Percentiles rank a stretch among this genome's conserved stretches.
These are phyloP conservation scores for Babjeviella inositovora DNA, from an alignment of 805 yeast species.

Conservation along the genomic window DNA sequence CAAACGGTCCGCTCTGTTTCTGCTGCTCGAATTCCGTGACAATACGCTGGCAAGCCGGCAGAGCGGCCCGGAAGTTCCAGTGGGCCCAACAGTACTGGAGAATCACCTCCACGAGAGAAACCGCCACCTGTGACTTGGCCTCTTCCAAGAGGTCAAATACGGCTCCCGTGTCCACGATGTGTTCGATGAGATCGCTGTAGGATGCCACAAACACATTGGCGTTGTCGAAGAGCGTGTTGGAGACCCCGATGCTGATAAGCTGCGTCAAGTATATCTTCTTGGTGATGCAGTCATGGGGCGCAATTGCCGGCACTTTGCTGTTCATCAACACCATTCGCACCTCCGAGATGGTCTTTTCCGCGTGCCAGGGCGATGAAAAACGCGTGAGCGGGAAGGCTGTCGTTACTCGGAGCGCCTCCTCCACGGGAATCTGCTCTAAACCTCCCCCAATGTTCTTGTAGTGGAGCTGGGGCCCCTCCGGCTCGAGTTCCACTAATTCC, in stretches of 20 bases:
- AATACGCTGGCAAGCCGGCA: slow-evolving; percentile 7
- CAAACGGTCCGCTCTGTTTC: slow-evolving; percentile 12
- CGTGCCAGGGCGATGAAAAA: slow-evolving; percentile 9
- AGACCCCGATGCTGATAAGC: slow-evolving; percentile 15
- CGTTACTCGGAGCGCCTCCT: no score
- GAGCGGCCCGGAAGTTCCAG: slow-evolving; percentile 25
- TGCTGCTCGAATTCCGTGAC: slow-evolving; percentile 11
- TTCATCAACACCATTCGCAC: slow-evolving; percentile 4
- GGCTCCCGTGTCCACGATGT: slow-evolving; percentile 18
- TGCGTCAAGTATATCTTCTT: slow-evolving; percentile 11
- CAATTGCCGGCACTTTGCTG: slow-evolving; percentile 1
- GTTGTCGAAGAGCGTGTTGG: slow-evolving; percentile 11
- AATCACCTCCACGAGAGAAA: slow-evolving; percentile 19
- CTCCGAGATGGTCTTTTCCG: slow-evolving; percentile 9
- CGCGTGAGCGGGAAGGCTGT: no score
- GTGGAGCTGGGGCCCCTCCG: no score
- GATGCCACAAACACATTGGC: slow-evolving; percentile 17
- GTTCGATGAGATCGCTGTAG: slow-evolving; percentile 20
- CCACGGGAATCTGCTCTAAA: no score
- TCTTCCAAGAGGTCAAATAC: slow-evolving; percentile 12
- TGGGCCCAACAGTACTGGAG: slow-evolving; percentile 27
- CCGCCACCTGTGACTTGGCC: slow-evolving; percentile 7
- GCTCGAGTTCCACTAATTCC: no score
- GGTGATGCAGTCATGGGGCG: slow-evolving; percentile 7
- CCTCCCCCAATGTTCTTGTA: no score